These are phyloP conservation scores for Agrostemma githago DNA, from an alignment of 148 eudicot genomes.

Conservation along the genomic window DNA sequence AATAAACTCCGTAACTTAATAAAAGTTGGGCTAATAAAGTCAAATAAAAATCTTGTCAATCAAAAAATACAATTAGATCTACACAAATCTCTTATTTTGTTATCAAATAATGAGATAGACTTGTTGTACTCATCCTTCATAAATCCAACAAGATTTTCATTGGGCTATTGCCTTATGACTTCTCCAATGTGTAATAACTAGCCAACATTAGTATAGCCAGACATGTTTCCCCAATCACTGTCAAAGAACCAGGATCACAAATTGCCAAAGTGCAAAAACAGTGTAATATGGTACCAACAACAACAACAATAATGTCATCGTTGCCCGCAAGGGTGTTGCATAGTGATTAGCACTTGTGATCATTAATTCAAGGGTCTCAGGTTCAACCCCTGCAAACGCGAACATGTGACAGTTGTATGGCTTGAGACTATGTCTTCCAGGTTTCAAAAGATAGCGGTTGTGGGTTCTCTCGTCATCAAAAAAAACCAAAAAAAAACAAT, in stretches of 20 bases:
- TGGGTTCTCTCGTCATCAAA: too few species aligned
- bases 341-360: too few species aligned
- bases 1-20: too few species aligned
- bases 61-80: constrained; percentile 5
- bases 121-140: neutral
- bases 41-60: neutral
- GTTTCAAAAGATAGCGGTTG: too few species aligned
- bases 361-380: too few species aligned
- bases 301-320: neutral
- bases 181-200: constrained; percentile 8
- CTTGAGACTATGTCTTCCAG: too few species aligned
- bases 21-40: neutral
- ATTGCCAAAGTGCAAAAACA: constrained; percentile 15
- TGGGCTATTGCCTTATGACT: constrained; percentile 4
- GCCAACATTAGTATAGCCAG: constrained; percentile 4
- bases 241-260: constrained; percentile 28
- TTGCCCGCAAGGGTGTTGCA: too few species aligned
- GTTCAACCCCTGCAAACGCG: too few species aligned
- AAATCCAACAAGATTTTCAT: constrained; percentile 25
- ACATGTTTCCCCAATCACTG: constrained; percentile 28
- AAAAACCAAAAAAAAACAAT: too few species aligned
- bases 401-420: too few species aligned
- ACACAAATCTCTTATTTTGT: constrained; percentile 23
- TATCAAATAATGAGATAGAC: constrained; percentile 13
- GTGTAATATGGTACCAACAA: constrained; percentile 14